Evolutionary conservation across 345 rosid species (phyloP).

Genomic region (Litchi chinensis): DNA sequence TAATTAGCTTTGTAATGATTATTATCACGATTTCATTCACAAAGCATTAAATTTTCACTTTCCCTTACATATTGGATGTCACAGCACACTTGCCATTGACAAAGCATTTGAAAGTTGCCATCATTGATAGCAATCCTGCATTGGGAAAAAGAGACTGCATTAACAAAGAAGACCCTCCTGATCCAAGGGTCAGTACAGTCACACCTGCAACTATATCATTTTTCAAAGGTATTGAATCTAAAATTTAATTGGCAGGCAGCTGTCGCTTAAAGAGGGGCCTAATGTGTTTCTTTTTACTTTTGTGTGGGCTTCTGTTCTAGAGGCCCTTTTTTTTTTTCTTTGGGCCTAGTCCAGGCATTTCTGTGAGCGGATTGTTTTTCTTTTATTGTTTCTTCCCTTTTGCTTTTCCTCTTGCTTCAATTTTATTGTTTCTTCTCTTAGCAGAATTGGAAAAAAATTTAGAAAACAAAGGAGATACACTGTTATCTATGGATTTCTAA

Average conservation of each 20-base stretch:
- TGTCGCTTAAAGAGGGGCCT: background rate
- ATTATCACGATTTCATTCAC: background rate
- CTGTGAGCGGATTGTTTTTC: background rate
- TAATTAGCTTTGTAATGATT: background rate
- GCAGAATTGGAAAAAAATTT: background rate
- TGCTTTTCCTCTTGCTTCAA: background rate
- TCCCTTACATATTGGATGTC: slow-evolving; percentile 19
- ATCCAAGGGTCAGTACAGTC: slow-evolving; percentile 92
- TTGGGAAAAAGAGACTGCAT: slow-evolving; percentile 47
- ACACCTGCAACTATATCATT: slow-evolving; percentile 81
- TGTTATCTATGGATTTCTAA: background rate
- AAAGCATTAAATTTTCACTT: background rate
- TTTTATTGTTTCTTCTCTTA: background rate
- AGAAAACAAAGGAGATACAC: background rate
- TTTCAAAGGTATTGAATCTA: slow-evolving; percentile 65
- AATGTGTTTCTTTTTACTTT: background rate
- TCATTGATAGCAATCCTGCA: slow-evolving; percentile 85
- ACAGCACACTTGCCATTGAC: slow-evolving; percentile 83
- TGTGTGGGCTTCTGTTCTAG: background rate
- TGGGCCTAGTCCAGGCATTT: background rate
- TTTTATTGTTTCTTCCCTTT: background rate
- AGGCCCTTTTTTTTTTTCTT: background rate
- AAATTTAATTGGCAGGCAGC: background rate
- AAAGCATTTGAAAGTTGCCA: slow-evolving; percentile 78
- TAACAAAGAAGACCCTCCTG: slow-evolving; percentile 74